Base-by-base conservation (phyloP, 2,329 filamentous ascomycete genomes). In the Meredithiella fracta region DNA sequence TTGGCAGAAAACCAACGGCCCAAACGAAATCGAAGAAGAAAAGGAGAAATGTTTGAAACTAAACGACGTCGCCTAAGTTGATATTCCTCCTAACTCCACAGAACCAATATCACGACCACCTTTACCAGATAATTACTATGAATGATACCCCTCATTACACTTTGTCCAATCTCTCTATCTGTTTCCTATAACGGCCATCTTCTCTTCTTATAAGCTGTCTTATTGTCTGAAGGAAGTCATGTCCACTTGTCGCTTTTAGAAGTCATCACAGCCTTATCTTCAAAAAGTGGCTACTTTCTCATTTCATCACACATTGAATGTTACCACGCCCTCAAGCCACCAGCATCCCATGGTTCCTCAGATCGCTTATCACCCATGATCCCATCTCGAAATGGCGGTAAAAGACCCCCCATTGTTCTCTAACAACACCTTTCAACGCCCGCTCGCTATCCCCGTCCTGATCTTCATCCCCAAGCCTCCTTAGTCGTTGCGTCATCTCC, bases 401-500 rank as follows among this genome's bases (percentile, higher is more conserved):
- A n/a, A 44, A 14, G 37, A 38, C 17, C 7, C 6, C 11, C 20
- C 2, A 44, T 44, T 34, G 29, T 34, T 11, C 29, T n/a, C n/a
- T n/a, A n/a, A n/a, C 40, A 17, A 44, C 40, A 2, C 2, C 17
- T 23, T 26, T 11, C 44, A 8, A 11, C 44, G n/a, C 44, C 22
- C 17, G 11, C 6, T 8, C 44, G 8, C 22, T 9, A 49, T 49
- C 44, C 44, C 44, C 44, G 20, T 49, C n/a, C 23, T 49, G 44
- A 49, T 49, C 44, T 7, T 26, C 44, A 49, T 22, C 9, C 22
- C 20, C 44, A 26, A 26, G 44, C 44, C 44, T 20, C n/a, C 22
- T 22, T 44, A 9, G 44, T 22, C 44, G 44, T 49, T 49, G 44
- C 44, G 23, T 49, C 44, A 49, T 49, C 44, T 49, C 44, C 44